A percentile compares a stretch with the other conserved stretches of the same genome.
Conservation (phyloP, 228 moss, liverwort and hornwort genomes). For the Sphagnum magellanicum region DNA sequence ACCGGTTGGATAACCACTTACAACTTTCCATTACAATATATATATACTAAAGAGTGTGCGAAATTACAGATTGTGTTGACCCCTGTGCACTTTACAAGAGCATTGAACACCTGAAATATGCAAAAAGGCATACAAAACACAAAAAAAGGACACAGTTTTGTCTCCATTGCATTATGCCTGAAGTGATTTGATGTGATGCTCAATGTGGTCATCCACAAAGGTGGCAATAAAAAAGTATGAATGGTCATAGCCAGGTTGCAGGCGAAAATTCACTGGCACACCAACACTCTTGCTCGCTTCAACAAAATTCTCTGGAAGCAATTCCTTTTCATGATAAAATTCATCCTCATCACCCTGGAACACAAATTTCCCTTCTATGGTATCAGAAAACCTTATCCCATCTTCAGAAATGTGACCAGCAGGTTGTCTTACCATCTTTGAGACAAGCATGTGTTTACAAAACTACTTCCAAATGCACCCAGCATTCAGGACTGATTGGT, state of each 20-base stretch:
- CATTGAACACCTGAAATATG: no score
- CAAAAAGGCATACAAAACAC: no score
- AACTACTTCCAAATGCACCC: no score
- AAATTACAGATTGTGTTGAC: no score
- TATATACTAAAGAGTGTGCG: no score
- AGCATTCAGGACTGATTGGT: no score
- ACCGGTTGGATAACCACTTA: no score
- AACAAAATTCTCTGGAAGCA: slow-evolving; percentile 71
- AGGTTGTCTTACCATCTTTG: background rate
- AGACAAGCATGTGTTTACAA: no score
- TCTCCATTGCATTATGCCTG: slow-evolving; percentile 8
- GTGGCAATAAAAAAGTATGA: slow-evolving; percentile 76
- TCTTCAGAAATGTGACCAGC: background rate
- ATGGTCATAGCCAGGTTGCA: slow-evolving; percentile 80
- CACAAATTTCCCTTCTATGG: background rate
- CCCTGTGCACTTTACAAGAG: no score
- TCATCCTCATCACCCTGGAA: slow-evolving; percentile 65
- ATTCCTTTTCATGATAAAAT: slow-evolving; percentile 55
- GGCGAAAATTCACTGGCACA: slow-evolving; percentile 45
- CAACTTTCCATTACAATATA: no score
- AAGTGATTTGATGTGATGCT: slow-evolving; percentile 58
- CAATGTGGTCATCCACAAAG: slow-evolving; percentile 73
- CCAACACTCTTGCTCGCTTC: slow-evolving; percentile 44
- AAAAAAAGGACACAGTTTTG: no score
- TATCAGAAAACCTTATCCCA: slow-evolving; percentile 4